Base-by-base conservation (phyloP, 805 yeast genomes). In the Candida nonsorbophila region DNA sequence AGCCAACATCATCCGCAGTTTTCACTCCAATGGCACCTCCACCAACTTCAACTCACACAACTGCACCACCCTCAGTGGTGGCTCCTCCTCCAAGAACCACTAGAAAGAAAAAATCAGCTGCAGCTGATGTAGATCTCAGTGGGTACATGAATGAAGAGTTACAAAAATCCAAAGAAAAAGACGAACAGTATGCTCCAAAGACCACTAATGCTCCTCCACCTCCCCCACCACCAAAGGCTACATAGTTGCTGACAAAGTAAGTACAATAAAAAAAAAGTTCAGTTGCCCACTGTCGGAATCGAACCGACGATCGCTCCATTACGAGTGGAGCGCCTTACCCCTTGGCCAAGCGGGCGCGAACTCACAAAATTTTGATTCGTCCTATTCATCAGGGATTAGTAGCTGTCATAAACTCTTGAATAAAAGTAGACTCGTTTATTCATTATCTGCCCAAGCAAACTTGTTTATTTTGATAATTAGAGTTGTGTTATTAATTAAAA, bases 261-360 rank as follows among this genome's bases (percentile, higher is more conserved):
- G 22, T 16, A 14, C 16, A 20, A n/a, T 14, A 14, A 7, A 14
- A 17, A 15, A 16, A 21, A 5, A 16, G 23, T 15, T 9, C 9
- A 16, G 18, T 23, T 62, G 70, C 70, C 69, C 65, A 55, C 63
- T 62, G 69, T 57, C 70, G 68, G 70, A 63, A 54, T 63, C 65
- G 70, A 63, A 63, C 70, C 68, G 69, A 55, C 69, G 70, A 62
- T 63, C 69, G 67, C 69, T 62, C 64, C 70, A 63, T 63, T 63
- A 63, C 70, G 68, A 63, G 70, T 63, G 70, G 64, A 62, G 69
- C 61, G 70, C 70, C 70, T 63, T 63, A 62, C 69, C 70, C 62
- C 69, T 63, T 60, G 70, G 70, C 70, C 70, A 63, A 62, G 62
- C 62, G 66, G 68, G 69, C 69, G 26, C 29, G 28, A 26, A 22